Conservation (phyloP, 2,329 filamentous ascomycete genomes). For the Parafenestella ontariensis region DNA sequence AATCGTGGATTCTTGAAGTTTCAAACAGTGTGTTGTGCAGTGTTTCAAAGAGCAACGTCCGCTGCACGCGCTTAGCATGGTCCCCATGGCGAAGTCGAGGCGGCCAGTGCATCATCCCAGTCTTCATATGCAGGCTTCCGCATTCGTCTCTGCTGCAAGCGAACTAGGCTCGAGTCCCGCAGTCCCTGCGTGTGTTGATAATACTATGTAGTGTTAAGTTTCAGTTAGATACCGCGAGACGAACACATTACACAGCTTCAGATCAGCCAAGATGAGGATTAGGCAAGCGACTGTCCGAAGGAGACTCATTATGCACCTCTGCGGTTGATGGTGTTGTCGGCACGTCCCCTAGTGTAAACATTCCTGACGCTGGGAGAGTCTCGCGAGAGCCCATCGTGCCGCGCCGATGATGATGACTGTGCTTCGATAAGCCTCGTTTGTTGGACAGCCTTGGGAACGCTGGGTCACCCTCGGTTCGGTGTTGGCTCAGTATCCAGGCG, state of each 20-base stretch:
- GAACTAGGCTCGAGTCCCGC: slow-evolving; percentile 4
- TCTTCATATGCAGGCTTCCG: slow-evolving; percentile 16
- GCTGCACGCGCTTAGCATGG: slow-evolving; percentile 18
- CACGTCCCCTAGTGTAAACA: slow-evolving; percentile 28
- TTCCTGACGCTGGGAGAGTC: slow-evolving; percentile 29
- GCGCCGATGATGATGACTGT: slow-evolving; percentile 3
- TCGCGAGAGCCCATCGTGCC: slow-evolving; percentile 16
- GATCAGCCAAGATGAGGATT: background rate
- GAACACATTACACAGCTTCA: background rate
- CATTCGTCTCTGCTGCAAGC: slow-evolving; percentile 8
- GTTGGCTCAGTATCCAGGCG: background rate
- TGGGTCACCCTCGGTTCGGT: background rate
- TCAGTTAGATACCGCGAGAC: background rate
- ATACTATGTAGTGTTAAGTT: slow-evolving; percentile 1
- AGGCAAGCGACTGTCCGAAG: background rate
- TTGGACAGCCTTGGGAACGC: background rate
- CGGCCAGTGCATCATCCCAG: slow-evolving; percentile 1
- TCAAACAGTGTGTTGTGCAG: slow-evolving; percentile 15
- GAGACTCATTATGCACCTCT: background rate
- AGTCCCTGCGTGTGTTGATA: slow-evolving; percentile 7
- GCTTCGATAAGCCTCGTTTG: slow-evolving; percentile 15
- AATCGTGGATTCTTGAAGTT: slow-evolving; percentile 12
- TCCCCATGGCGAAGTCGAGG: slow-evolving; percentile 14
- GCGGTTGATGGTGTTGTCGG: slow-evolving; percentile 10
- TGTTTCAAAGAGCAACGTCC: slow-evolving; percentile 13